Base-by-base conservation (phyloP, 768 basidiomycete genomes). In the Leccinum longicurvipes region DNA sequence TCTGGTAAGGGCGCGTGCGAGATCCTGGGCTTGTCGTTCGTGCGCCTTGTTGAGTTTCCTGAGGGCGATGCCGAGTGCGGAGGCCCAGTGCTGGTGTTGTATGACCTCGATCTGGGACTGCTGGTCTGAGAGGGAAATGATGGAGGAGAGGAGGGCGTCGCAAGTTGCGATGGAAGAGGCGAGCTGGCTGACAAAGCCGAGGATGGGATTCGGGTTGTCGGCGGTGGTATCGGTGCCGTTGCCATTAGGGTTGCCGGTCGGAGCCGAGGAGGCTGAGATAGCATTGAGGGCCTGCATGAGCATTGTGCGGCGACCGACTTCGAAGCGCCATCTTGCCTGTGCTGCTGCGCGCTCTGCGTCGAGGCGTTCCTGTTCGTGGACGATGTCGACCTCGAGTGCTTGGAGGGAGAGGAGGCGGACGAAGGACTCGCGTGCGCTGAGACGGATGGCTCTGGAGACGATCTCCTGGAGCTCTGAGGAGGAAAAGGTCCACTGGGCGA, bases 1-100 rank as follows among this genome's bases (percentile, higher is more conserved):
- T 34, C 76, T 74, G 11, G 75, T 65, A 51, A 76, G 76, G 5
- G 80, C 75, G 8, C 74, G 70, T 28, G 73, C 67, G 25, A 89
- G 75, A 25, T 91, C 87, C 2, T 75, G 66, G 0, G 79, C 83
- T 32, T 89, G 81, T 39, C 82, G 81, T 6, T 83, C 82, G 57
- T 88, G 89, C 50, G 86, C 86, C 46, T 79, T 79, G 65, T 92
- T 91, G 27, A 92, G 76, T 79, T 93, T 93, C 11, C 89, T 80
- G 50, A 93, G 67, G 2, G 87, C 89, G 60, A 93, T 81, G 0
- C 85, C 83, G 11, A 92, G 78, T 17, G 90, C 87, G n/a, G 87
- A 88, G 1, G 87, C 78, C 72, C 81, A 83, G 69, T 92, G 91
- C 34, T 77, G 71, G 54, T 90, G 85, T 10, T 83, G 75, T 39